Conservation (phyloP, 176 grass and related monocot species). For the bread wheat (Triticum aestivum) region DNA sequence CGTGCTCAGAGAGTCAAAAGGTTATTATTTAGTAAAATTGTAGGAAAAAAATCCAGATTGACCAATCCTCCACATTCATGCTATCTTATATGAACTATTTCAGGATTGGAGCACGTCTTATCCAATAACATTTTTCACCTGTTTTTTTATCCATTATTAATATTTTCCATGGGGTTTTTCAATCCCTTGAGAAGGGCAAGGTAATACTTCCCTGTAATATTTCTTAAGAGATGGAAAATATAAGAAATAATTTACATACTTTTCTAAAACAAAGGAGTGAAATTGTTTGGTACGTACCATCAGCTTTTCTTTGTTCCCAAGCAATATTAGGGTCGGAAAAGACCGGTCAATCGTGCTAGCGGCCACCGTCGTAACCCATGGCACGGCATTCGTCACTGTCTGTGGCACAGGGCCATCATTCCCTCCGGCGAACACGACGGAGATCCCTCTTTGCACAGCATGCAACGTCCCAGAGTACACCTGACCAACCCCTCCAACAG, state of each 20-base stretch:
- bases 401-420: conserved; percentile 27
- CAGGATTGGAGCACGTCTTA: no score
- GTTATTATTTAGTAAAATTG: background rate
- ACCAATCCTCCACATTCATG: background rate
- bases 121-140: no score
- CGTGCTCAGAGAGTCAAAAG: background rate
- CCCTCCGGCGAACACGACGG: conserved; percentile 38
- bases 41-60: background rate
- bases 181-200: background rate
- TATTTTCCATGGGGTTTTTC: background rate
- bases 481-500: background rate
- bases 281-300: conserved; percentile 37
- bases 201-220: background rate
- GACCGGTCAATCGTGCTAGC: conserved; percentile 53
- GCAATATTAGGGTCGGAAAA: conserved; percentile 38
- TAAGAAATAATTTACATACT: background rate
- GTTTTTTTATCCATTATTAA: background rate
- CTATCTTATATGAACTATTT: no score
- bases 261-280: background rate
- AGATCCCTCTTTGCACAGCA: conserved; percentile 48
- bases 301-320: conserved; percentile 44
- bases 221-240: background rate
- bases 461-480: conserved; percentile 42
- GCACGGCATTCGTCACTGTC: conserved; percentile 3
- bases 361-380: conserved; percentile 50